Base-by-base conservation (phyloP, 495 filamentous ascomycete species). In the Trichoderma virens region DNA sequence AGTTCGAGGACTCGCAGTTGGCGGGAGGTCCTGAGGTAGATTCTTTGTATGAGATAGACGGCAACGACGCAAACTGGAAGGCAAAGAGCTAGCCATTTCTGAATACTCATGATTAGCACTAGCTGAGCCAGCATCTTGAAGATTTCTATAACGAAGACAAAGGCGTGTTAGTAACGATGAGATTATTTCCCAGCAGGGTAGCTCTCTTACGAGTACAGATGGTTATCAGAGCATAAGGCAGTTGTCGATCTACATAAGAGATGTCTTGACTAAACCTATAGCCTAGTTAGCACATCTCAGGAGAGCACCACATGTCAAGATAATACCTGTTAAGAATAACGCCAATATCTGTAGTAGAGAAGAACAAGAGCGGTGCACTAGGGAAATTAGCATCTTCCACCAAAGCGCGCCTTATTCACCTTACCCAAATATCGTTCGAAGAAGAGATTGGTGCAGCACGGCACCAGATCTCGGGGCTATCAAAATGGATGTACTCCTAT, bases 1-100 rank as follows among this genome's bases (percentile, higher is more conserved):
- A 88, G 75, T 34, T 88, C 86, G 25, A 89, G 72, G 51, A 86
- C 76, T 38, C 86, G 83, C 5, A 89, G 71, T 67, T 88, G 86
- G 3, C 85, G 80, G 2, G 85, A 88, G 1, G 86, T 89, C 13
- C 82, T 78, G 5, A 90, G 76, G 65, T 90, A 90, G 39, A 82
- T 72, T 62, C 82, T 83, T 66, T 88, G 84, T 5, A 89, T 76
- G 18, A 80, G 32, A 64, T 82, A 87, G 5, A 86, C 64, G 28
- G 77, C 67, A 4, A 35, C 61, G 25, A 64, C 60, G 51, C 68
- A 72, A 23, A 70, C 3, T 0, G 71, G 72, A 13, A 81, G 67
- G 6, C 76, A 73, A 0, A 82, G 31, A 18, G 64, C 62, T 5
- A 83, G 71, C 69, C 75, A 74, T 28, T 73, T 73, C 64, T 83